Percentiles rank a stretch among this genome's conserved stretches.
These are phyloP conservation scores for Paramecium biaurelia DNA, from an alignment of 73 alveolate species.

Conservation along the genomic window DNA sequence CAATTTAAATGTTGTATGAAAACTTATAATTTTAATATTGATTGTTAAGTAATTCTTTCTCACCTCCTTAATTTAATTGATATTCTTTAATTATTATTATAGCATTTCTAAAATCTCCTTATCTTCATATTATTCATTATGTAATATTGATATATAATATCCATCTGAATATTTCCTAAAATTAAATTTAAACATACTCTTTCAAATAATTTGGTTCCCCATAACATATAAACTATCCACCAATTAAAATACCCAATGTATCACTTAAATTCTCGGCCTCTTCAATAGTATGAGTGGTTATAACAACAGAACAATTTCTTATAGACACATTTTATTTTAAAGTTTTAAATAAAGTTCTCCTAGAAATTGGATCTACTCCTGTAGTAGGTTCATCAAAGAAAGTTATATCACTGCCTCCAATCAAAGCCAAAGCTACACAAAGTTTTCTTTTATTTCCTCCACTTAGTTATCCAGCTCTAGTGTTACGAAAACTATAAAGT, in stretches of 20 bases:
- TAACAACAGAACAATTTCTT: constrained; percentile 71
- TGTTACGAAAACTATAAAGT: constrained; percentile 70
- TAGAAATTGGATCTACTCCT: constrained; percentile 93
- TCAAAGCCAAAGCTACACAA: constrained; percentile 92
- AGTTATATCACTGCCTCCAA: constrained; percentile 88
- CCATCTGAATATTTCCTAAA: constrained; percentile 13
- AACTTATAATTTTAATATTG: not conserved
- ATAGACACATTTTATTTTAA: constrained; percentile 65
- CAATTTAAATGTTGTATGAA: not conserved
- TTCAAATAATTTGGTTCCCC: not conserved
- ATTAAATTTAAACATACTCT: not conserved
- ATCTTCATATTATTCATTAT: not conserved
- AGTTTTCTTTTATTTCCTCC: constrained; percentile 98
- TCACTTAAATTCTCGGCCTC: constrained; percentile 93
- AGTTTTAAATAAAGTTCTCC: constrained; percentile 89
- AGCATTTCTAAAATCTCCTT: not conserved
- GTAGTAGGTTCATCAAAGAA: constrained; percentile 95
- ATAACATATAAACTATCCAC: constrained; percentile 76
- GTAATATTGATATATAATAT: not conserved
- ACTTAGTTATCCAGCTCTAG: constrained; percentile 86
- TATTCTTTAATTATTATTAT: not conserved
- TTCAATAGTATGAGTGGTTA: constrained; percentile 91
- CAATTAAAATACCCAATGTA: constrained; percentile 75
- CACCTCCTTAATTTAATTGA: not conserved
- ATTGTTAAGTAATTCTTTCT: not conserved